phyloP scores from a whole-genome alignment of 352 stramenopile species.

The Phytophthora macrochlamydospora region DNA sequence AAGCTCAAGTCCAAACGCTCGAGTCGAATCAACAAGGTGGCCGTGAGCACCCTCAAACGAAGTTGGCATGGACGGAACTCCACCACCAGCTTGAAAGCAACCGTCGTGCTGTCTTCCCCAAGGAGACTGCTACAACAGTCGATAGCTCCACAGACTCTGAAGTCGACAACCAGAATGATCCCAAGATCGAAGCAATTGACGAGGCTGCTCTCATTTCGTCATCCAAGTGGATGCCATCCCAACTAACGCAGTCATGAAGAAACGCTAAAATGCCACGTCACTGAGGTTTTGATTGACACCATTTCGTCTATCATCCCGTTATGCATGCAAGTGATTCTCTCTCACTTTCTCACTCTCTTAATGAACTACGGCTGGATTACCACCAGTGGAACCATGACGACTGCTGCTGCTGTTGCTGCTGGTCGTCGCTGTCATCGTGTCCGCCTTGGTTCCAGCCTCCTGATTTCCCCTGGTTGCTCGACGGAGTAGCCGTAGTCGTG shows the following conservation, averaged over 20 bases:
- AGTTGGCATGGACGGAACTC: conserved; percentile 45
- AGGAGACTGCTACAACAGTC: background rate
- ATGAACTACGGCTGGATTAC: conserved; percentile 11
- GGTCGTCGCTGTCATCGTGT: conserved; percentile 3
- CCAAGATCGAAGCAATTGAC: conserved; percentile 2
- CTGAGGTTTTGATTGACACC: conserved; percentile 28
- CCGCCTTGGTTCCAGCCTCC: conserved; percentile 10
- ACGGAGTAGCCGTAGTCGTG: conserved; percentile 10
- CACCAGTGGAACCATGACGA: conserved; percentile 25
- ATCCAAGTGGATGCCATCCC: conserved; percentile 53
- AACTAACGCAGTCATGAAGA: conserved; percentile 12
- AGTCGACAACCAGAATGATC: background rate
- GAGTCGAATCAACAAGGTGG: conserved; percentile 10
- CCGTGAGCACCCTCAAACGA: conserved; percentile 2
- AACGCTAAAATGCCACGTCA: conserved; percentile 23
- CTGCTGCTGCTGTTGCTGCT: conserved; percentile 4
- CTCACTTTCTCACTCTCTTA: conserved; percentile 14
- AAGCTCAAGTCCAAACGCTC: conserved; percentile 12
- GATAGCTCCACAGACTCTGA: conserved; percentile 9
- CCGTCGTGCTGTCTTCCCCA: background rate
- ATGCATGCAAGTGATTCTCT: conserved; percentile 22
- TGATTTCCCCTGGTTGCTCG: conserved; percentile 6
- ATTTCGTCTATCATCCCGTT: conserved; percentile 24
- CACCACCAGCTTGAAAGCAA: conserved; percentile 45
- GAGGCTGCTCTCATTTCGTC: conserved; percentile 48